phyloP scores from a whole-genome alignment of 495 filamentous ascomycete species.

The Hypoxylon perforatum region DNA sequence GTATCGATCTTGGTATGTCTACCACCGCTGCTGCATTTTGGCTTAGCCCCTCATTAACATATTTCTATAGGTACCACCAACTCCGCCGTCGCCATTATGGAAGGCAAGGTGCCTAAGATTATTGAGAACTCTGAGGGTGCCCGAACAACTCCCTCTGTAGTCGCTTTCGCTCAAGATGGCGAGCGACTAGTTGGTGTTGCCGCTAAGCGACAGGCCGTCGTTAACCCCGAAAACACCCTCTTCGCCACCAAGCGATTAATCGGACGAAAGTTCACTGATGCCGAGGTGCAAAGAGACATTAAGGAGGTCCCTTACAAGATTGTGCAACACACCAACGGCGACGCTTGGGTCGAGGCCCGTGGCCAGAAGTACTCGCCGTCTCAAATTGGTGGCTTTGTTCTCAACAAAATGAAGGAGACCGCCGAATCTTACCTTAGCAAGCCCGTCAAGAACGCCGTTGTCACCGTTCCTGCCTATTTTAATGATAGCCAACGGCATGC shows the following conservation, averaged over 20 bases:
- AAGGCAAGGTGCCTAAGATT: conserved; percentile 93
- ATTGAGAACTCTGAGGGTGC: conserved; percentile 98
- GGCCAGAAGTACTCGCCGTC: conserved; percentile 98
- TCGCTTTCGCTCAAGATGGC: conserved; percentile 96
- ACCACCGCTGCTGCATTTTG: neutral
- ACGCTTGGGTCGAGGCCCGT: conserved; percentile 96
- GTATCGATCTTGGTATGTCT: conserved; percentile 94
- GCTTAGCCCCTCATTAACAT: conserved; percentile 42
- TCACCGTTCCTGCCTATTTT: conserved; percentile 97
- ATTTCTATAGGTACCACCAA: conserved; percentile 84
- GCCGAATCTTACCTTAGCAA: conserved; percentile 91
- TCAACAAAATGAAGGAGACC: conserved; percentile 99
- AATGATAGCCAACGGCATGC: conserved; percentile 98
- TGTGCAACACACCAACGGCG: conserved; percentile 96
- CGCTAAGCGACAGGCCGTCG: conserved; percentile 98
- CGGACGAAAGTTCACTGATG: conserved; percentile 96
- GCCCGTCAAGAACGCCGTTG: conserved; percentile 91
- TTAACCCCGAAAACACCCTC: conserved; percentile 98
- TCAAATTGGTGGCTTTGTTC: conserved; percentile 95
- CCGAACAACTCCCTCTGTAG: conserved; percentile 95
- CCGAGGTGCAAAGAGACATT: conserved; percentile 97
- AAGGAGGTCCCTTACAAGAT: conserved; percentile 99
- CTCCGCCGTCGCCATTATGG: conserved; percentile 97
- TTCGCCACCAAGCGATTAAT: conserved; percentile 99
- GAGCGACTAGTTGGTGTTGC: conserved; percentile 98